Conservation (phyloP, 148 eudicot species). For the Chenopodium suecicum region DNA sequence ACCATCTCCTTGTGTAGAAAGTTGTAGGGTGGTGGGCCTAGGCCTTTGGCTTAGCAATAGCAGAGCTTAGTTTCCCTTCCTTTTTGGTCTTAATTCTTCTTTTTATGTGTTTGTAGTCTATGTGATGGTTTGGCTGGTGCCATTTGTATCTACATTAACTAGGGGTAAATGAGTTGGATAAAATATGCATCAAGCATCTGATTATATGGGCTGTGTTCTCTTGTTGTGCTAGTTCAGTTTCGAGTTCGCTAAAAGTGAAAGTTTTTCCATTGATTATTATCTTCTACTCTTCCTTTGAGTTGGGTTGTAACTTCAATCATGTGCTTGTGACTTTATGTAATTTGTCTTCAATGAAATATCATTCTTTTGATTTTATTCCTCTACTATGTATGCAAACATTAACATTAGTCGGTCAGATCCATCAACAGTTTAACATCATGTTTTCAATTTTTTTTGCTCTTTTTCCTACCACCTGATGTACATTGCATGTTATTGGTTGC, state of each 20-base stretch:
- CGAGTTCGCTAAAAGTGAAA: neutral
- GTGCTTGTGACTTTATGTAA: neutral
- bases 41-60: neutral
- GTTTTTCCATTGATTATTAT: too few relatives aligned
- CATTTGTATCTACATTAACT: neutral
- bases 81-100: neutral
- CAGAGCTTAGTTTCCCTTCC: neutral
- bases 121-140: neutral
- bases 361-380: neutral
- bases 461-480: neutral
- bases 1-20: neutral
- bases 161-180: neutral
- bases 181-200: neutral
- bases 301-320: neutral
- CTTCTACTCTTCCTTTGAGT: neutral
- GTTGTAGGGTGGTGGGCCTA: neutral
- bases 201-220: neutral
- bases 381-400: neutral
- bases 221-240: neutral
- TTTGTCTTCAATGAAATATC: neutral
- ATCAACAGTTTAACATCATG: neutral
- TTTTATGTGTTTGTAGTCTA: neutral
- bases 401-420: neutral
- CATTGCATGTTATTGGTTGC: conserved; percentile 1
- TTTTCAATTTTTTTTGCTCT: neutral